A percentile compares a stretch with the other conserved stretches of the same genome.
These are phyloP conservation scores for Solanum aculeatissimum DNA, from an alignment of 305 asterid genomes.

Conservation along the genomic window DNA sequence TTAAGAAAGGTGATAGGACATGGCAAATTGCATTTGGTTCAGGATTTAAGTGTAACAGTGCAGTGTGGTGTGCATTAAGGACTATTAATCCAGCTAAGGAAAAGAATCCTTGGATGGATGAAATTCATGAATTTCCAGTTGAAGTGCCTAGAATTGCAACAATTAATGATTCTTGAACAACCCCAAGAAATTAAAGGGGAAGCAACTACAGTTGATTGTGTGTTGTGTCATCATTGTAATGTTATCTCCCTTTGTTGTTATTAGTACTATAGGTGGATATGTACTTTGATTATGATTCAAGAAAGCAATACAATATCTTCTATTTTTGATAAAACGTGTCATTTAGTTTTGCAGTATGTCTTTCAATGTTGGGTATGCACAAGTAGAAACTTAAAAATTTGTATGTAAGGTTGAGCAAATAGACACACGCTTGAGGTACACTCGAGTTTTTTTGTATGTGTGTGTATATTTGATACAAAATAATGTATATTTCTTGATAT, in stretches of 20 bases:
- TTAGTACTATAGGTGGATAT: background rate
- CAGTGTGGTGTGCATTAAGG: constrained; percentile 62
- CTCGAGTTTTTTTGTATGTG: no score
- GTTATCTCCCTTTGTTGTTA: background rate
- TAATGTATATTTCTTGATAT: no score
- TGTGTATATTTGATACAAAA: no score
- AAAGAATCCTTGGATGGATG: constrained; percentile 77
- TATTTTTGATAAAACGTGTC: background rate
- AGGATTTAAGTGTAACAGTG: constrained; percentile 77
- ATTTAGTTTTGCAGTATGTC: background rate
- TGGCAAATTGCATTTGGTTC: constrained; percentile 94
- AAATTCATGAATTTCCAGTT: constrained; percentile 60
- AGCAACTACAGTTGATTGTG: background rate
- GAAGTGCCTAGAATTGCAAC: constrained; percentile 36
- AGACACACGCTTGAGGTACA: no score
- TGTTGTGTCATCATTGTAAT: background rate
- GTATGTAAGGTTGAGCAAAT: no score
- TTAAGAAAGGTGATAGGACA: constrained; percentile 48
- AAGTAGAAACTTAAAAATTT: background rate
- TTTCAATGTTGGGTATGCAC: background rate
- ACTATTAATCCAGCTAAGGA: constrained; percentile 49
- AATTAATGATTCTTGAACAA: constrained; percentile 10
- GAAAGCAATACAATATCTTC: background rate
- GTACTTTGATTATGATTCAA: background rate
- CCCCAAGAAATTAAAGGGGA: background rate